Conservation (phyloP, 179 eudicot genomes). For the Spinacia oleracea region DNA sequence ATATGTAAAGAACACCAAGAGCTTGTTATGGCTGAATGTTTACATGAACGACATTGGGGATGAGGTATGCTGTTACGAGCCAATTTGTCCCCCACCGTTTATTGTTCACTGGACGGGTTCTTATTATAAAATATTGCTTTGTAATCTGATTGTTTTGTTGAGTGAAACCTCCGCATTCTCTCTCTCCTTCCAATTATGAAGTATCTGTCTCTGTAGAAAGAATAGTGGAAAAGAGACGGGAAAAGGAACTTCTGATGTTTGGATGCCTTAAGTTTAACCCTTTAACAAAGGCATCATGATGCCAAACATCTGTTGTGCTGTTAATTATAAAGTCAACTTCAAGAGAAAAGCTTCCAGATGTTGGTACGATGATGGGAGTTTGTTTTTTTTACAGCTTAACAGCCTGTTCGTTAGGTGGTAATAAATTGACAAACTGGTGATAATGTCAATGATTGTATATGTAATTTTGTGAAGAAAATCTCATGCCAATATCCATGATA, state of each 20-base stretch:
- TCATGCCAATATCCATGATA: too few species aligned
- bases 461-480: too few species aligned
- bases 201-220: neutral
- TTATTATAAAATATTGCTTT: neutral
- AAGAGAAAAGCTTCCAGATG: neutral
- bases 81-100: neutral
- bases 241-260: neutral
- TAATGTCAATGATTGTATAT: too few species aligned
- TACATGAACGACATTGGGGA: conserved; percentile 94
- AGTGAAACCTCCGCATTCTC: neutral
- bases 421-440: too few species aligned
- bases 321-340: neutral
- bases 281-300: neutral
- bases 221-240: neutral
- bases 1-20: conserved; percentile 67
- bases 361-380: neutral
- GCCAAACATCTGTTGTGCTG: neutral
- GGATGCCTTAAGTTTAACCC: neutral
- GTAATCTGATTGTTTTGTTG: neutral
- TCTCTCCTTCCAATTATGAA: neutral
- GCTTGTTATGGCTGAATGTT: conserved; percentile 68
- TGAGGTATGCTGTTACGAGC: conserved; percentile 54
- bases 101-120: neutral
- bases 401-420: too few species aligned
- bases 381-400: neutral